Conservation (phyloP, 208 protist genomes). For the Wallacemonas sp. region DNA sequence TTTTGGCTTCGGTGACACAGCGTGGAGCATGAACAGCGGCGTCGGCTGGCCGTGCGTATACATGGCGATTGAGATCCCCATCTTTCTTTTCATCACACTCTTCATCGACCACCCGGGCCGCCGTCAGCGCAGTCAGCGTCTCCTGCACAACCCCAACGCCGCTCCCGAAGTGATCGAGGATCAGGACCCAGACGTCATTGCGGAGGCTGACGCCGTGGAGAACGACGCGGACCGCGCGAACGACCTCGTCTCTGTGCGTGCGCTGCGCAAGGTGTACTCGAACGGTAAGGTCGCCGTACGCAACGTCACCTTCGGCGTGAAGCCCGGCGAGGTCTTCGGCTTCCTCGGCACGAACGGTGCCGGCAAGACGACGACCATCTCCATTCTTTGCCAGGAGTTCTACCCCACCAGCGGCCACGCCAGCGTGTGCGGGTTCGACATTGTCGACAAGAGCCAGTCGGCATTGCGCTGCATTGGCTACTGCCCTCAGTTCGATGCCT, state of each 20-base stretch:
- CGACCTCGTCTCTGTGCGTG: constrained; percentile 52
- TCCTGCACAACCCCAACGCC: constrained; percentile 33
- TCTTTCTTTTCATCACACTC: constrained; percentile 46
- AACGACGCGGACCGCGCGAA: constrained; percentile 12
- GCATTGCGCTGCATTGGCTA: constrained; percentile 79
- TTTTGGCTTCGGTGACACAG: constrained; percentile 14
- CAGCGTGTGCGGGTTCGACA: constrained; percentile 44
- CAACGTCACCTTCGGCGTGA: constrained; percentile 67
- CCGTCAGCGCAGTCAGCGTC: constrained; percentile 27
- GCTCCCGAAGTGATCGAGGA: constrained; percentile 20
- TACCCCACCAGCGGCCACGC: constrained; percentile 58
- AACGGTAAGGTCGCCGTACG: constrained; percentile 71
- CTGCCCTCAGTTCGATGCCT: constrained; percentile 94
- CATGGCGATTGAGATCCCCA: constrained; percentile 41
- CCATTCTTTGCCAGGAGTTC: constrained; percentile 76
- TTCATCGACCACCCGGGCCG: constrained; percentile 58
- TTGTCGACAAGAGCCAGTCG: constrained; percentile 26
- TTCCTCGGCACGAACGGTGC: constrained; percentile 90
- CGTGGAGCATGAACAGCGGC: constrained; percentile 29
- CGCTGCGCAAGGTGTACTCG: constrained; percentile 62
- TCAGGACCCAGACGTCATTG: constrained; percentile 39
- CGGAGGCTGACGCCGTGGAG: constrained; percentile 26
- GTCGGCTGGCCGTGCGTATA: constrained; percentile 39
- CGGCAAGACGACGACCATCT: constrained; percentile 85
- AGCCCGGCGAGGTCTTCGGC: constrained; percentile 75